These are phyloP conservation scores for Solanum chaucha DNA, from an alignment of 257 asterid genomes.

Conservation along the genomic window DNA sequence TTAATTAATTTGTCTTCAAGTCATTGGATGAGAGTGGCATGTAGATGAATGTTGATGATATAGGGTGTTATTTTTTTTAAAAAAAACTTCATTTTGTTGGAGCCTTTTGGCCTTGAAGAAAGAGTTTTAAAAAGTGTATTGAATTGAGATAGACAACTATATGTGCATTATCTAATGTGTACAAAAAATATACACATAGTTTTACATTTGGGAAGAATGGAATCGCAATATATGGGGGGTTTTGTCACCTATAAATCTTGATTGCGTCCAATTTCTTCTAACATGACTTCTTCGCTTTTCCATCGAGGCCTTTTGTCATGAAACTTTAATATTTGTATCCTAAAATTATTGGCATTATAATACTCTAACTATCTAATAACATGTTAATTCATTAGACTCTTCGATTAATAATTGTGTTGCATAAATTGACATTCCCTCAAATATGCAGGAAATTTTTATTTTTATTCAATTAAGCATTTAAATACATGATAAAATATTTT, in stretches of 20 bases:
- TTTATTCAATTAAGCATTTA: neutral
- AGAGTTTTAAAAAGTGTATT: neutral
- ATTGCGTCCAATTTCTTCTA: neutral
- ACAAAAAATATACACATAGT: neutral
- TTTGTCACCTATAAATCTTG: neutral
- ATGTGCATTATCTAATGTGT: neutral
- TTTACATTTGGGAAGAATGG: neutral
- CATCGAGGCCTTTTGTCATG: neutral
- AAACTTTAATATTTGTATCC: neutral
- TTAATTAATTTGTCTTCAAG: constrained; percentile 15
- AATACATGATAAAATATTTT: neutral
- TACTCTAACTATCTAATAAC: neutral
- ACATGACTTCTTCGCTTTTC: too few relatives aligned
- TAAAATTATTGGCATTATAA: neutral
- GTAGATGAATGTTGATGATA: neutral
- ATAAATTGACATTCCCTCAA: neutral
- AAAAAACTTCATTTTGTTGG: neutral
- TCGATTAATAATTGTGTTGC: neutral
- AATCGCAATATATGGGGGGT: neutral
- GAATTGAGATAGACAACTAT: neutral
- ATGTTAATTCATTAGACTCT: neutral
- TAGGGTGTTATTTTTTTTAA: neutral
- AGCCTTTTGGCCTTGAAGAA: neutral
- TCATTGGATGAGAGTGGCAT: constrained; percentile 25
- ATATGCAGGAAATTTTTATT: neutral